Percentiles rank a stretch among this genome's conserved stretches.
phyloP scores from a whole-genome alignment of 2,329 filamentous ascomycete genomes.

The Septoria linicola region DNA sequence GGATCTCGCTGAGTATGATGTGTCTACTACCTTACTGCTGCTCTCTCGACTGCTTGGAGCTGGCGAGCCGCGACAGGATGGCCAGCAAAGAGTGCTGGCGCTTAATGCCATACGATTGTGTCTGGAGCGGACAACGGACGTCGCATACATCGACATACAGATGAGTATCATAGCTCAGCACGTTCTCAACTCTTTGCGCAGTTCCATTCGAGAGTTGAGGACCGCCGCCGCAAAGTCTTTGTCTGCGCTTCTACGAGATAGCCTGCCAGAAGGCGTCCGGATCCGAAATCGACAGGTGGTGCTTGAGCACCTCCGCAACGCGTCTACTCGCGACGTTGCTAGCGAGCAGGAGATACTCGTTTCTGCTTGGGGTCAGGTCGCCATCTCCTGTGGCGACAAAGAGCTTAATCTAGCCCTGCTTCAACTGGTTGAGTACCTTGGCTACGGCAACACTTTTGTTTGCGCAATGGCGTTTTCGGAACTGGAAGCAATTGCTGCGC shows the following conservation, averaged over 20 bases:
- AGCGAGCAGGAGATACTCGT: conserved; percentile 80
- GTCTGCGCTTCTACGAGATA: conserved; percentile 60
- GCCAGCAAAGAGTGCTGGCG: conserved; percentile 64
- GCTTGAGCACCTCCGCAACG: conserved; percentile 67
- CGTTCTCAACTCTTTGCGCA: conserved; percentile 77
- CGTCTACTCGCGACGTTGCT: conserved; percentile 67
- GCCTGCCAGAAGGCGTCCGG: conserved; percentile 49
- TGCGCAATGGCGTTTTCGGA: conserved; percentile 82
- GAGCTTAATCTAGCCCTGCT: conserved; percentile 85
- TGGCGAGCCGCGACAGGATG: conserved; percentile 48
- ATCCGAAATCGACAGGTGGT: conserved; percentile 67
- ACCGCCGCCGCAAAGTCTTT: conserved; percentile 67
- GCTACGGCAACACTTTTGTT: conserved; percentile 75
- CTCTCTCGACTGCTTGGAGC: conserved; percentile 39
- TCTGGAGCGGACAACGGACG: conserved; percentile 59
- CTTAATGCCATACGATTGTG: conserved; percentile 71
- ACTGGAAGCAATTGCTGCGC: conserved; percentile 69
- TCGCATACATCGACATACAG: conserved; percentile 12
- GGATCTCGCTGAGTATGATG: conserved; percentile 24
- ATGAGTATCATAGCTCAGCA: conserved; percentile 69
- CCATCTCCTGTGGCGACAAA: conserved; percentile 70
- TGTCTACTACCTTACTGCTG: conserved; percentile 10
- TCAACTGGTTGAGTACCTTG: conserved; percentile 81
- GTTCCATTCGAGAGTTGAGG: conserved; percentile 80
- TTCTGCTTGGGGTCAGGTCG: conserved; percentile 81